Conservation (phyloP, 306 rosid genomes). For the Cucumis cinereus region DNA sequence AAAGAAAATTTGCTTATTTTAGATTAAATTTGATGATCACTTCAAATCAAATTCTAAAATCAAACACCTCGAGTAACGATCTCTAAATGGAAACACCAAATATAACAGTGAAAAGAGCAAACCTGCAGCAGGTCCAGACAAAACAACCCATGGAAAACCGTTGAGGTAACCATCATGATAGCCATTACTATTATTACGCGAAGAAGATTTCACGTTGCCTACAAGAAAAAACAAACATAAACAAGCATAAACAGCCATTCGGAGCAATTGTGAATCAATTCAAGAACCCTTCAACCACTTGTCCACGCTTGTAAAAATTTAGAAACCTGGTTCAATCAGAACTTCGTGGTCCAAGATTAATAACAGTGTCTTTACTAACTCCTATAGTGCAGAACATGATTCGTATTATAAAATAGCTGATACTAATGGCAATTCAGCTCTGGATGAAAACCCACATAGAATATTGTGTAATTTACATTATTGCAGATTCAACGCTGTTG, state of each 20-base stretch:
- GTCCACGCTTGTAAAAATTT: not conserved
- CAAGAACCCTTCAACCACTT: not conserved
- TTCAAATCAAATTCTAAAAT: not conserved
- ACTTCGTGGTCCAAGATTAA: not conserved
- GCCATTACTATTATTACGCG: not conserved
- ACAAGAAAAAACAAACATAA: not conserved
- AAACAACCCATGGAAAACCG: conserved; percentile 15
- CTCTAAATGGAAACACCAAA: not conserved
- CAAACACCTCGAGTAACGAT: not conserved
- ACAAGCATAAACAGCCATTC: not conserved
- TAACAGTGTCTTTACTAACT: not conserved
- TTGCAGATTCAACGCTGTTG: not conserved
- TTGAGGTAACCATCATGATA: not conserved
- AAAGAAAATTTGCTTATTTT: not conserved
- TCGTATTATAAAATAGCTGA: not conserved
- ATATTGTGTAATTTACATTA: not conserved
- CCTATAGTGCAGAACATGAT: not conserved
- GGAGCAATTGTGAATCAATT: not conserved
- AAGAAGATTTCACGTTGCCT: not conserved
- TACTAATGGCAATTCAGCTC: not conserved
- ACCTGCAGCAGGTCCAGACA: conserved; percentile 49
- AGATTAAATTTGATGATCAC: not conserved
- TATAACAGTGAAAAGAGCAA: conserved; percentile 4
- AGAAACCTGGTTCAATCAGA: not conserved
- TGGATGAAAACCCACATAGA: not conserved